Base-by-base conservation (phyloP, 1,284 basidiomycete genomes). In the Earliella scabrosa region DNA sequence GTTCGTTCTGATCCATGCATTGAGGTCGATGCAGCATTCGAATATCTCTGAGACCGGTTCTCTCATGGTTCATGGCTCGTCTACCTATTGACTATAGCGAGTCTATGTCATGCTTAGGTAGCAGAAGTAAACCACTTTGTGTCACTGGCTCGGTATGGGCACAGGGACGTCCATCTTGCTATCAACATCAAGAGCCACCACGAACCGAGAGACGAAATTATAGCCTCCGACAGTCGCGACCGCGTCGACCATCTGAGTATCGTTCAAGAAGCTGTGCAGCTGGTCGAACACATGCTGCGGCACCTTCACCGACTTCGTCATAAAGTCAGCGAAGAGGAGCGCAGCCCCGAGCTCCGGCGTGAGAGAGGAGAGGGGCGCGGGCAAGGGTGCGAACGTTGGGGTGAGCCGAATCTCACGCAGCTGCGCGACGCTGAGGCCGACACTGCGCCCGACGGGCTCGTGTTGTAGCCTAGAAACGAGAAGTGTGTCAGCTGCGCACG, bases 221-320 rank as follows among this genome's bases (percentile, higher is more conserved):
- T 80, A 79, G 26, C 71, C 68, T 21, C 71, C 77, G 5, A 74
- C 70, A 14, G 77, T 79, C 32, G 73, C 71, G 3, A 71, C 71
- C 1, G 73, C 76, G 56, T 78, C 76, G 6, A 78, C 74, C 52
- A 78, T 71, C 56, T 78, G 74, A 59, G 66, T 63, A 47, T 75
- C 66, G 54, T 64, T 72, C 46, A 79, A 57, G 61, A 72, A 73
- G 41, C 64, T 53, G 24, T 63, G 63, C 23, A 79, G 66, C 26
- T 59, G 63, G 34, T 74, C 60, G 63, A 75, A 79, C 16, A 76
- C 68, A 14, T 58, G 54, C 59, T 72, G 64, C 3, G 77, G 75
- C 3, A 80, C 75, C 39, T 68, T 65, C 23, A 78, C 68, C 14
- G 66, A 64, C 36, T 67, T 68, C 16, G 74, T 73, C 53, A 73